Conservation (phyloP, 2,329 filamentous ascomycete species). For the Alternaria viburni region DNA sequence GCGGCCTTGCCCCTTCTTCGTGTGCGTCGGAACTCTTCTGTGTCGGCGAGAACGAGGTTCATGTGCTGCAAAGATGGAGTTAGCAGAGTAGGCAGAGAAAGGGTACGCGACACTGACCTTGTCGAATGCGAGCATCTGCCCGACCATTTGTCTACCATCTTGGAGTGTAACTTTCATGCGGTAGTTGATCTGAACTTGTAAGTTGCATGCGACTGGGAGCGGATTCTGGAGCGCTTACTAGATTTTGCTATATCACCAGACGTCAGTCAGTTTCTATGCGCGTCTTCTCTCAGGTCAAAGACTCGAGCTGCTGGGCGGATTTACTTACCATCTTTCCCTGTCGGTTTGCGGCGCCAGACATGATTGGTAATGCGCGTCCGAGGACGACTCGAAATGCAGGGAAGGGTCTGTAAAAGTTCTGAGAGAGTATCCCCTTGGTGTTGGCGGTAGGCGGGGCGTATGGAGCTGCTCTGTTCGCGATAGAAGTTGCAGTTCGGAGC, state of each 20-base stretch:
- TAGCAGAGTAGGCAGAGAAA: conserved; percentile 9
- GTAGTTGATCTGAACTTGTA: conserved; percentile 84
- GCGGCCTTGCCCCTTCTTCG: conserved; percentile 67
- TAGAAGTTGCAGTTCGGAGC: conserved; percentile 26
- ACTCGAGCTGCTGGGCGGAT: conserved; percentile 44
- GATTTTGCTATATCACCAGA: conserved; percentile 63
- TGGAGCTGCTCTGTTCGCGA: conserved; percentile 30
- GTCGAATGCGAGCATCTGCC: conserved; percentile 98
- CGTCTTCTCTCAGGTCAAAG: conserved; percentile 50
- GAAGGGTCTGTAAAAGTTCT: conserved; percentile 2
- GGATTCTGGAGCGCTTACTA: conserved; percentile 58
- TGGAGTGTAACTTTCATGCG: conserved; percentile 96
- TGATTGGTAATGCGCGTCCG: conserved; percentile 50
- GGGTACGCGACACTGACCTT: conserved; percentile 66
- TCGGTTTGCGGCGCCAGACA: conserved; percentile 70
- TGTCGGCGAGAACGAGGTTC: conserved; percentile 98
- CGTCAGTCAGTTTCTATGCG: conserved; percentile 54
- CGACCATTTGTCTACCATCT: conserved; percentile 94
- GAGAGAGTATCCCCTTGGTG: conserved; percentile 21
- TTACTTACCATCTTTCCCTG: conserved; percentile 98
- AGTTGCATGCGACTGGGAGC: conserved; percentile 21
- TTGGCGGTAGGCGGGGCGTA: conserved; percentile 28
- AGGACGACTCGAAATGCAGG: conserved; percentile 47
- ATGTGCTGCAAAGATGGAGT: conserved; percentile 72
- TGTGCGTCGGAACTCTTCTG: conserved; percentile 64